Base-by-base conservation (phyloP, 257 asterid species). In the Mentha longifolia region DNA sequence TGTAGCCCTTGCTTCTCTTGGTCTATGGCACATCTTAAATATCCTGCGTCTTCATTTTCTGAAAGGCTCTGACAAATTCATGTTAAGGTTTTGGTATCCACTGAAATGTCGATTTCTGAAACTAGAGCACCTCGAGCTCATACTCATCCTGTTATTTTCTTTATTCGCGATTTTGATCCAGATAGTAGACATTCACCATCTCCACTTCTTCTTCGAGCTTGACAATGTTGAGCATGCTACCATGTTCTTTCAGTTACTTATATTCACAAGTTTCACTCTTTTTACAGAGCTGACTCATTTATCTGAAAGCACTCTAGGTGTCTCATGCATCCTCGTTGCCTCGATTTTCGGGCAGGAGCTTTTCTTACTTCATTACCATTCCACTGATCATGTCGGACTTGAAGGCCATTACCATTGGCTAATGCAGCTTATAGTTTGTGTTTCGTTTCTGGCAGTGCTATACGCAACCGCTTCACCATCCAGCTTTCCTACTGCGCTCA, bases 401-500 rank as follows among this genome's bases (percentile, higher is more conserved):
- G 97, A 92, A 81, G 98, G 98, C 19, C 97, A 92, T 68, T 92
- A 92, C 80, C 98, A 92, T 64, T 88, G 89, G 91, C 87, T 92
- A 2, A 80, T 89, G 83, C 96, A 92, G 79, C 82, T 92, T 30
- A 81, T 89, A 43, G 96, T 89, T 14, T 80, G 76, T 58, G 74
- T 75, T 28, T 86, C 98, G 12, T 71, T 92, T 56, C 46, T 84
- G 16, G 81, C 96, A 33, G 78, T 92, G n/a, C 8, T 85, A 19
- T 78, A 28, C 11, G 82, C 85, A 3, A 80, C 88, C 46, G 31
- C 65, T 50, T 78, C 69, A 61, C 89, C 96, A 0, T 47, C 86
- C 51, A 83, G 85, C 78, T 88, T 92, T 72, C 89, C 89, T 5
- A 80, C 89, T 28, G 88, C 97, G 6, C 75, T 89, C 3, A 46